Conservation (phyloP, 2,329 filamentous ascomycete species). For the Tothia fuscella region DNA sequence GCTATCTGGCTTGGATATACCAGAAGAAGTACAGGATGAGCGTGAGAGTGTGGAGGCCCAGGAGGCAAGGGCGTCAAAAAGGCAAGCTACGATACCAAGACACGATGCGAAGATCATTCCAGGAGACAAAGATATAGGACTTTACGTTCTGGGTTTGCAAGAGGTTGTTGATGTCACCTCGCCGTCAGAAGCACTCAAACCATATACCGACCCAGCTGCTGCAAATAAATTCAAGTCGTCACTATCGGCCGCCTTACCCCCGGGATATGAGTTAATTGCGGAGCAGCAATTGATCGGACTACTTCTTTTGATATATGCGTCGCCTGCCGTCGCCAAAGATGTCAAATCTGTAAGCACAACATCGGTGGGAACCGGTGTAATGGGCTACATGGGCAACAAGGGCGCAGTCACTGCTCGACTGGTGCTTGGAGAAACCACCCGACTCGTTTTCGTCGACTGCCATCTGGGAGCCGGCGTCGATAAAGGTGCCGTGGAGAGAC, state of each 20-base stretch:
- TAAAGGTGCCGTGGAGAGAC: constrained; percentile 61
- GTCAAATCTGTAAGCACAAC: constrained; percentile 73
- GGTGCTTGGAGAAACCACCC: constrained; percentile 78
- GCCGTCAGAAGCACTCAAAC: constrained; percentile 64
- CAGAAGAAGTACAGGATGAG: constrained; percentile 16
- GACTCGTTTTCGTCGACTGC: constrained; percentile 79
- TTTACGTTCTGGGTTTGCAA: constrained; percentile 85
- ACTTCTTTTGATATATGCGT: constrained; percentile 73
- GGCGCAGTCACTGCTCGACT: constrained; percentile 74
- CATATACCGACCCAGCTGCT: constrained; percentile 60
- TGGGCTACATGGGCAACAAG: constrained; percentile 95
- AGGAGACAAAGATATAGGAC: constrained; percentile 58
- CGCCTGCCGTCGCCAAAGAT: constrained; percentile 59
- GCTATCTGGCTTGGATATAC: constrained; percentile 40
- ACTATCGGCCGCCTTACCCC: constrained; percentile 60
- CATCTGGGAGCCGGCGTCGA: constrained; percentile 84
- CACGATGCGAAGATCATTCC: constrained; percentile 36
- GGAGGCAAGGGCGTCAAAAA: constrained; percentile 33
- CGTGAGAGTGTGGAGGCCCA: constrained; percentile 28
- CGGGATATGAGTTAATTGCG: constrained; percentile 63
- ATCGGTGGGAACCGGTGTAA: constrained; percentile 74
- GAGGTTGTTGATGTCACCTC: constrained; percentile 82
- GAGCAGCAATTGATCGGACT: constrained; percentile 81
- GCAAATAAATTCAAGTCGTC: constrained; percentile 72
- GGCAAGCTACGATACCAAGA: constrained; percentile 31